Base-by-base conservation (phyloP, 805 yeast genomes). In the Kodamaea kaohsiungensis region DNA sequence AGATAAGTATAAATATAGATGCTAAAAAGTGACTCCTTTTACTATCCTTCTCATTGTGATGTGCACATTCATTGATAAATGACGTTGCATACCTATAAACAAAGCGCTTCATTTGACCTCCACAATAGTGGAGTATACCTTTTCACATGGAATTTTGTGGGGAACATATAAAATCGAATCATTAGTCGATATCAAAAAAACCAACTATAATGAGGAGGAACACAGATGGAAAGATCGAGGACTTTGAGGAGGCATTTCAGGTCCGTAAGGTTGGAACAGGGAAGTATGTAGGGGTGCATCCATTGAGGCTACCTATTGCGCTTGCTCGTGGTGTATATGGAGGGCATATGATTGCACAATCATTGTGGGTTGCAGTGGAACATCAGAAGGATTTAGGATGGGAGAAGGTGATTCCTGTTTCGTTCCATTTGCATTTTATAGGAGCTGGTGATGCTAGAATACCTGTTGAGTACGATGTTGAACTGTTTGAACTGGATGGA, bases 271-370 rank as follows among this genome's bases (percentile, higher is more conserved):
- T 66, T 1, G 68, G 61, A 51, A 70, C 64, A n/a, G 52, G 52
- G 12, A 56, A 63, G 18, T 76, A 65, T 58, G 61, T 59, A 13
- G 79, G 79, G 1, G 70, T 64, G 0, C 57, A 60, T 43, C 76
- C 76, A 4, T 64, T 76, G 22, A 55, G 67, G 40, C 61, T 71
- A 3, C 79, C 79, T 0, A 51, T 73, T 9, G 52, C 58, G 2
- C 79, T 82, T 0, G 87, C 88, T 1, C 70, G 86, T 45, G 90
- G 89, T 1, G 82, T 86, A 0, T 87, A 86, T 69, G 91, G 91
- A 1, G 91, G 92, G 8, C 83, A 85, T 16, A 70, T 83, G 43
- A 83, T 85, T 15, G 88, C 89, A 0, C 91, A 87, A 60, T 73
- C 90, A 2, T 67, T 86, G 2, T 65, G 80, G 55, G 89, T 89